Evolutionary conservation across 495 filamentous ascomycete species (phyloP).

Genomic region (Daldinia decipiens): DNA sequence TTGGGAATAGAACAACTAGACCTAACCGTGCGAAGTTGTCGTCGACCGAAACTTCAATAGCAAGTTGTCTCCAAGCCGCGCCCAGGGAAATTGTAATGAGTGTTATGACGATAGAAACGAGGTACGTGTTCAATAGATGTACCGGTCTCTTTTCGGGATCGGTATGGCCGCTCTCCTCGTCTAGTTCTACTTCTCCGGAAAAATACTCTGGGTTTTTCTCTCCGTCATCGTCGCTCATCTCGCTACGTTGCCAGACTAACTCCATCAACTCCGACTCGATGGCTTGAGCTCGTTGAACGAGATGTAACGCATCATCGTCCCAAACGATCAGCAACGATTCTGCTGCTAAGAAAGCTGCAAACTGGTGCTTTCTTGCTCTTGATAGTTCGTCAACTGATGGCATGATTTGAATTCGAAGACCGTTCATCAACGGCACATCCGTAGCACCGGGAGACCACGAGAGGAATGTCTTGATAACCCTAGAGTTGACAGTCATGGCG

Average conservation of each 20-base stretch:
- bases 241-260: slow-evolving; percentile 71
- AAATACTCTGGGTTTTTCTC: slow-evolving; percentile 58
- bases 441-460: slow-evolving; percentile 74
- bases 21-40: slow-evolving; percentile 67
- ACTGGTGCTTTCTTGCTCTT: slow-evolving; percentile 75
- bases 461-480: slow-evolving; percentile 79
- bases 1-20: slow-evolving; percentile 69
- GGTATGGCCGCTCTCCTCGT: slow-evolving; percentile 75
- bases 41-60: slow-evolving; percentile 73
- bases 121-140: slow-evolving; percentile 72
- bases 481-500: slow-evolving; percentile 82
- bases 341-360: slow-evolving; percentile 77
- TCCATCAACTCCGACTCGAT: slow-evolving; percentile 81
- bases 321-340: slow-evolving; percentile 76
- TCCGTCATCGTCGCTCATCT: slow-evolving; percentile 57
- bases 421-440: slow-evolving; percentile 79
- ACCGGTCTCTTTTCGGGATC: slow-evolving; percentile 71
- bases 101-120: slow-evolving; percentile 70
- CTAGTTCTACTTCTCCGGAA: slow-evolving; percentile 64
- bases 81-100: slow-evolving; percentile 72
- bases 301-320: slow-evolving; percentile 78
- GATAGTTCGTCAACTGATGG: slow-evolving; percentile 74
- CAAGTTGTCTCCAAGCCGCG: slow-evolving; percentile 72
- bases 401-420: slow-evolving; percentile 76
- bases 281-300: slow-evolving; percentile 69